phyloP scores from a whole-genome alignment of 2,329 filamentous ascomycete species.

The Lithohypha guttulata region DNA sequence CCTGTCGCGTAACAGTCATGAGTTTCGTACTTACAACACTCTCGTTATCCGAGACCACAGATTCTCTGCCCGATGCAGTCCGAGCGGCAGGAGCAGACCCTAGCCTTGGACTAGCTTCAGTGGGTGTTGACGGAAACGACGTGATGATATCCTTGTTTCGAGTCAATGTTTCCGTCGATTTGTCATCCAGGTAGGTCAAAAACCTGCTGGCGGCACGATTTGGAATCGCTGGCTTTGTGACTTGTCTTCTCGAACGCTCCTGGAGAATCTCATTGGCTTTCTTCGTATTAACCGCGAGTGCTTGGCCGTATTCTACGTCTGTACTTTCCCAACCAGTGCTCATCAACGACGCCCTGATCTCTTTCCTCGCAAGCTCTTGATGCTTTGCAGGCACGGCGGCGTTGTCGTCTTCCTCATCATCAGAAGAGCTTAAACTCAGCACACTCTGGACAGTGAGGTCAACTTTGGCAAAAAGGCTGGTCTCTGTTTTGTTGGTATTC shows the following conservation, averaged over 20 bases:
- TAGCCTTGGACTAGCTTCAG: conserved; percentile 9
- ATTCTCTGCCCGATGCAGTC: conserved; percentile 14
- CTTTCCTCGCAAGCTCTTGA: conserved; percentile 12
- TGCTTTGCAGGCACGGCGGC: background rate
- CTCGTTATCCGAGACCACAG: conserved; percentile 15
- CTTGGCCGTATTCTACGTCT: conserved; percentile 34
- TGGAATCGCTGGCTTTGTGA: background rate
- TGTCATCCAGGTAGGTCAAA: conserved; percentile 15
- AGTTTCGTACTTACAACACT: conserved; percentile 31
- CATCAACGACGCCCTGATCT: conserved; percentile 30
- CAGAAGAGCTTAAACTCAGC: conserved; percentile 40
- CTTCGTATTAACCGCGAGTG: conserved; percentile 28
- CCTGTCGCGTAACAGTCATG: conserved; percentile 44
- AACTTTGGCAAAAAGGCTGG: conserved; percentile 17
- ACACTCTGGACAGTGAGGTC: conserved; percentile 37
- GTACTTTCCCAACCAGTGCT: conserved; percentile 28
- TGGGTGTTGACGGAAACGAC: conserved; percentile 8
- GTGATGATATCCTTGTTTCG: conserved; percentile 16
- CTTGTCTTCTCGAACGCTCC: background rate
- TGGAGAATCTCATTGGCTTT: conserved; percentile 5
- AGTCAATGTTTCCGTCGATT: conserved; percentile 9
- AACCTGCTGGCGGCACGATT: background rate
- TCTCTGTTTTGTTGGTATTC: conserved; percentile 11
- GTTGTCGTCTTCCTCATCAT: conserved; percentile 32
- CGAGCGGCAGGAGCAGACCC: too few species aligned